These are phyloP conservation scores for Daldinia sp. DNA, from an alignment of 2,329 filamentous ascomycete species.

Conservation along the genomic window DNA sequence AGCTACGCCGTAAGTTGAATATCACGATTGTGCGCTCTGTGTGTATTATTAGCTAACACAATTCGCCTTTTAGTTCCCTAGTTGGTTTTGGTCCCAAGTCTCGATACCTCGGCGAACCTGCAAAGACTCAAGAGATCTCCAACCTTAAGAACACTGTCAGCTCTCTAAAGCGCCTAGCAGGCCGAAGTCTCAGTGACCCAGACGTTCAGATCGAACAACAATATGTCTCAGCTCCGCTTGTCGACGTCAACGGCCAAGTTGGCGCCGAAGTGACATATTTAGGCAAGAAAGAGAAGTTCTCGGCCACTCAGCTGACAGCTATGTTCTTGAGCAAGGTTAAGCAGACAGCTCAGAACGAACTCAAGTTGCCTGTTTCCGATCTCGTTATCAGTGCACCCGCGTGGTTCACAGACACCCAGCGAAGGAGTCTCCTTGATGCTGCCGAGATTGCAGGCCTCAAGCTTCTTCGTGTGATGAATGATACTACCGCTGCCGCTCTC, in stretches of 20 bases:
- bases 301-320: constrained; percentile 89
- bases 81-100: constrained; percentile 95
- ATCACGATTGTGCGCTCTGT: constrained; percentile 21
- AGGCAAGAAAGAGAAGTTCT: constrained; percentile 94
- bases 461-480: constrained; percentile 93
- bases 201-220: constrained; percentile 94
- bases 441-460: constrained; percentile 94
- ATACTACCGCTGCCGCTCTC: constrained; percentile 94
- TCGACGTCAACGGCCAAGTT: constrained; percentile 92
- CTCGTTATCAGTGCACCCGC: constrained; percentile 93
- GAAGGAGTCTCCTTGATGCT: constrained; percentile 87
- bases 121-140: constrained; percentile 98
- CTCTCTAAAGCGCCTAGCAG: constrained; percentile 90
- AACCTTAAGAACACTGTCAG: constrained; percentile 99
- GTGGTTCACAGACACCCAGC: constrained; percentile 97
- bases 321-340: constrained; percentile 98
- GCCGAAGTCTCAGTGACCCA: constrained; percentile 85
- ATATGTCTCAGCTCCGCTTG: constrained; percentile 83
- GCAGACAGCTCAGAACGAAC: constrained; percentile 83
- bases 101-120: constrained; percentile 92
- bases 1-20: constrained; percentile 84
- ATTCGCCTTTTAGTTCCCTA: constrained; percentile 70
- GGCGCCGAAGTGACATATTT: constrained; percentile 93
- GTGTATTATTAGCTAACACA: constrained; percentile 35
- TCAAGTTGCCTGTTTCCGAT: constrained; percentile 90